Base-by-base conservation (phyloP, 1,139 yeast species). In the Lodderomyces pseudojiufengensis region DNA sequence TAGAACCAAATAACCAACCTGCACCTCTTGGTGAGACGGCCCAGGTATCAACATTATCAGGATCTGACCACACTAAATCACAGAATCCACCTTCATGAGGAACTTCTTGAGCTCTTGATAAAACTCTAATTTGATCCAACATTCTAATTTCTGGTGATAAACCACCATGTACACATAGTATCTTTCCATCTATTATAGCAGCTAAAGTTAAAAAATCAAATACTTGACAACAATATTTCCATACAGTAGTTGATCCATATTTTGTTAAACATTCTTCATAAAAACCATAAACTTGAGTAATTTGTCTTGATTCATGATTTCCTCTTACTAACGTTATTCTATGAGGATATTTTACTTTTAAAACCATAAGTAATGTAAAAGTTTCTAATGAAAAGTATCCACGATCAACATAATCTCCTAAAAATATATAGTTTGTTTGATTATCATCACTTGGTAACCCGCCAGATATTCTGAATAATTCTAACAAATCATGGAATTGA, bases 41-140 rank as follows among this genome's bases (percentile, higher is more conserved):
- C 98, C 98, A 92, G 14, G 95, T 86, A 46, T 88, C 96, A 29
- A 90, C 96, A 50, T 90, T 95, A 56, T 92, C 98, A 3, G 98
- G 98, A 55, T 92, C 98, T 20, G 95, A 82, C 98, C 98, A 92
- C 25, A 92, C 88, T 50, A 92, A 73, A 59, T 92, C 98, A 55
- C 97, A 92, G 61, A 92, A 92, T 3, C 97, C 97, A 45, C 98
- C 98, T 62, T 92, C 98, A 59, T 92, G 98, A 2, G 98, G 98
- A 37, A 92, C 97, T 61, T 92, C 98, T 62, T 92, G 97, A n/a
- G 97, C 97, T 53, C 98, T 75, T 38, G 95, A 85, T 41, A 92
- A 70, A 12, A 90, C 96, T 49, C 98, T 73, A 42, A 92, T 90
- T 63, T 92, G 97, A 58, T 92, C 98, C 48, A 92, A 73, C 87